Percentiles rank a stretch among this genome's conserved stretches.
Conservation (phyloP, 139 green algal genomes). For the Chlorella ohadii region DNA sequence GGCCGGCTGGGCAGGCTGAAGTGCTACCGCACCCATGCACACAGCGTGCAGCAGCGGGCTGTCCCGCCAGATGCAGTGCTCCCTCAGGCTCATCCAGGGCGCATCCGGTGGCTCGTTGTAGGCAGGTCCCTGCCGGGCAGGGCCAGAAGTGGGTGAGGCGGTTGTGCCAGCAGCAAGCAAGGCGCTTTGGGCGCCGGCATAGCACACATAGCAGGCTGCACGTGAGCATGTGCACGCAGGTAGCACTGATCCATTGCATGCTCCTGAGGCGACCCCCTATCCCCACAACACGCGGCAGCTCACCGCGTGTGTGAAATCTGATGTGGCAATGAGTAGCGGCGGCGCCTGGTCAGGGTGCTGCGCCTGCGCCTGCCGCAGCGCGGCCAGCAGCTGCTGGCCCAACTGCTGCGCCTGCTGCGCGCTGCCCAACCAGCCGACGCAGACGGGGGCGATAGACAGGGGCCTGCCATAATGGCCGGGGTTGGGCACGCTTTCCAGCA, state of each 20-base stretch:
- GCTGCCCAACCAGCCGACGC: slow-evolving; percentile 33
- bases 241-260: too few relatives aligned
- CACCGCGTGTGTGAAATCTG: slow-evolving; percentile 44
- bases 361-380: neutral
- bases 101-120: slow-evolving; percentile 25
- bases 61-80: slow-evolving; percentile 33
- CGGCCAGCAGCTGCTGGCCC: neutral
- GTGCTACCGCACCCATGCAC: neutral
- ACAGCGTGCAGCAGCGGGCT: slow-evolving; percentile 31
- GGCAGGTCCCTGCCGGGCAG: neutral
- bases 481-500: neutral
- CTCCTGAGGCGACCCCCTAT: too few relatives aligned
- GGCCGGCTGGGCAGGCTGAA: too few relatives aligned
- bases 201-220: too few relatives aligned
- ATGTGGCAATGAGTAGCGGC: slow-evolving; percentile 27
- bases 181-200: too few relatives aligned
- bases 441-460: slow-evolving; percentile 28
- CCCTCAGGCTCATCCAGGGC: slow-evolving; percentile 18
- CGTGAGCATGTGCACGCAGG: too few relatives aligned
- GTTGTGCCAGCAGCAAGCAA: too few relatives aligned
- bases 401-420: neutral
- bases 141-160: too few relatives aligned
- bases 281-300: neutral
- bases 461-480: neutral
- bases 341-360: neutral